phyloP scores from a whole-genome alignment of 148 eudicot genomes.

The Drosera capensis region DNA sequence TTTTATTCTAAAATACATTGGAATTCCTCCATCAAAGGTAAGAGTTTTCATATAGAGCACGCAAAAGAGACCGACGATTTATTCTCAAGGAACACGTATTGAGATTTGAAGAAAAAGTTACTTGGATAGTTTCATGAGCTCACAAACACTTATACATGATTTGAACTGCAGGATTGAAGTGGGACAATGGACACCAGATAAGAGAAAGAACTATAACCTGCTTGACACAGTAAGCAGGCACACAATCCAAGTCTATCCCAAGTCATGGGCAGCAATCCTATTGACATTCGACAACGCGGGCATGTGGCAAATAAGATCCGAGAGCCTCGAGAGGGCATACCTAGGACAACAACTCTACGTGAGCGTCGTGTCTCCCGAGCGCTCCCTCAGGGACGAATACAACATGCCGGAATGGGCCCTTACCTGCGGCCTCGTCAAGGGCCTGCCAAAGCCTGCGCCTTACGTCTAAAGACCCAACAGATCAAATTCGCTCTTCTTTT shows the following conservation, averaged over 20 bases:
- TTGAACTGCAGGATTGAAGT: slow-evolving; percentile 8
- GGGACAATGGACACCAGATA: slow-evolving; percentile 19
- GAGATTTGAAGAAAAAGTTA: too few relatives aligned
- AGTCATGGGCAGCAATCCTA: slow-evolving; percentile 23
- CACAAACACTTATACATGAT: too few relatives aligned
- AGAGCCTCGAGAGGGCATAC: slow-evolving; percentile 2
- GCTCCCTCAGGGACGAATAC: slow-evolving; percentile 6
- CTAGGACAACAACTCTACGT: slow-evolving; percentile 11
- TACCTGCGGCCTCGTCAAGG: slow-evolving; percentile 9
- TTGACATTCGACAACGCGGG: slow-evolving; percentile 20
- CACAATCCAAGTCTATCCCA: slow-evolving; percentile 27
- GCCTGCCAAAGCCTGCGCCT: slow-evolving; percentile 5
- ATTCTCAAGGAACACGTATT: neutral
- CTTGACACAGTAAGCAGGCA: slow-evolving; percentile 17
- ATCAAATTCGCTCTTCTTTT: too few relatives aligned
- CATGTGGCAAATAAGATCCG: slow-evolving; percentile 27
- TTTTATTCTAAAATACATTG: too few relatives aligned
- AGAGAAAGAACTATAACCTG: slow-evolving; percentile 28
- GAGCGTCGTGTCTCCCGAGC: neutral
- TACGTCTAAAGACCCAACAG: too few relatives aligned
- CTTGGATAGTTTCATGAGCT: too few relatives aligned
- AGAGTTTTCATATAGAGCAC: too few relatives aligned
- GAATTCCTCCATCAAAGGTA: too few relatives aligned
- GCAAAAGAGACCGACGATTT: too few relatives aligned
- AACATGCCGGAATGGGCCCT: slow-evolving; percentile 3